Evolutionary conservation across 441 rosid species (phyloP), one percentile per base, ranked within the genome.

Genomic region (Pelargonium cotyledonis): DNA sequence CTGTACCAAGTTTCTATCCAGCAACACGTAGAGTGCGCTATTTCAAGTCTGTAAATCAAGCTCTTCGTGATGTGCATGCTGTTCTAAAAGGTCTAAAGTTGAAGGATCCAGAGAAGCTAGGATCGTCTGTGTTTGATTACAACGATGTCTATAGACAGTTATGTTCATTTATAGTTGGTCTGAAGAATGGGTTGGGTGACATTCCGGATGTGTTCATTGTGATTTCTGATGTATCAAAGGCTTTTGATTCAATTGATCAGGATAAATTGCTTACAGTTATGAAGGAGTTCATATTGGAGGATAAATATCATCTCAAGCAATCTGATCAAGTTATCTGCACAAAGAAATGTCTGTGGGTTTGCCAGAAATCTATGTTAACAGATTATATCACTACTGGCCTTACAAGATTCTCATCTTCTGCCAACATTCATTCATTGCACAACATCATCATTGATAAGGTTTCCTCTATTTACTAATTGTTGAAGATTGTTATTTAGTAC

Each of bases 61-160:
- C 81, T 79, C 91, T 95, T 47, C 88, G 89, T 70, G 92, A 83
- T 35, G 77, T 79, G 16, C 85, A 88, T 75, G 89, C 89, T 70
- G 88, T 90, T 80, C 80, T 95, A 68, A 95, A 86, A 78, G 88
- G 87, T 68, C 75, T 90, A 58, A 84, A 82, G 75, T 75, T 76
- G 73, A 88, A 86, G 77, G 88, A 86, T 77, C 92, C 90, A 41
- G 83, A 84, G 72, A 81, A 79, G 76, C 77, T 90, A 70, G 96
- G 99, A 14, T 86, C 94, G 53, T 88, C 92, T 23, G 94, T 91
- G 63, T 95, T 86, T 84, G 96, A 90, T 81, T 89, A 88, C 75
- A 88, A 88, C 67, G 96, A 83, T 75, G 83, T 91, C 70, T 88
- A 95, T 73, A 81, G 76, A 75, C 92, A 84, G 83, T 69, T 89